Evolutionary conservation across 2,329 filamentous ascomycete species (phyloP), one percentile per base, ranked within the genome.

Genomic region (Exophiala sp.): DNA sequence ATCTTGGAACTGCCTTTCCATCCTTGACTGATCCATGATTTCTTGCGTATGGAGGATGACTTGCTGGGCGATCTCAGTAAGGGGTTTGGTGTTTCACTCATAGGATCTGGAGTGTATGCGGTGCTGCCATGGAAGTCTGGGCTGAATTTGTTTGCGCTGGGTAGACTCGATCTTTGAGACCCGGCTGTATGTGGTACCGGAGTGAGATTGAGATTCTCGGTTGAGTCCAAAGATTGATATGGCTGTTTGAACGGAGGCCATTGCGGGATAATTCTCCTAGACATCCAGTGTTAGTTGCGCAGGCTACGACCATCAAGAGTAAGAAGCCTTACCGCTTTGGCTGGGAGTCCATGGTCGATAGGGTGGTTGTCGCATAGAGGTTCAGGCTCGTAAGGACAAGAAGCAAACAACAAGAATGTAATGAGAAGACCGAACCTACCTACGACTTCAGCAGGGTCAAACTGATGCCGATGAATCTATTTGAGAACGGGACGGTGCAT

Each of bases 191-290:
- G 29, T 24, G 57, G 48, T 5, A 59, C 56, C n/a, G 56, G 56
- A 42, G 48, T 60, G 39, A 58, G 54, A 32, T 58, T 54, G 33
- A 57, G 41, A 41, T 62, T 56, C 11, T 62, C 60, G 33, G 50
- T 43, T 8, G 60, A 62, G 21, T 41, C 45, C 35, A 62, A 33
- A 36, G 56, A 54, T 46, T 60, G 60, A 53, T 62, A 62, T 46
- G 57, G 40, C 33, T 57, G 57, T 59, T 59, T 59, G 48, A 59
- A 59, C 16, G 57, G 57, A 14, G 57, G 57, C 57, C 57, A 59
- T 8, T 38, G 54, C 32, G 57, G 57, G 34, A 52, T 43, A 34
- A 57, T 51, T 57, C 57, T 56, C 57, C 57, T 59, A 42, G 21
- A 29, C 36, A 41, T 12, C 40, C 21, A 47, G 42, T 45, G 11